Conservation (phyloP, 305 asterid genomes). For the Fraxinus nigra region DNA sequence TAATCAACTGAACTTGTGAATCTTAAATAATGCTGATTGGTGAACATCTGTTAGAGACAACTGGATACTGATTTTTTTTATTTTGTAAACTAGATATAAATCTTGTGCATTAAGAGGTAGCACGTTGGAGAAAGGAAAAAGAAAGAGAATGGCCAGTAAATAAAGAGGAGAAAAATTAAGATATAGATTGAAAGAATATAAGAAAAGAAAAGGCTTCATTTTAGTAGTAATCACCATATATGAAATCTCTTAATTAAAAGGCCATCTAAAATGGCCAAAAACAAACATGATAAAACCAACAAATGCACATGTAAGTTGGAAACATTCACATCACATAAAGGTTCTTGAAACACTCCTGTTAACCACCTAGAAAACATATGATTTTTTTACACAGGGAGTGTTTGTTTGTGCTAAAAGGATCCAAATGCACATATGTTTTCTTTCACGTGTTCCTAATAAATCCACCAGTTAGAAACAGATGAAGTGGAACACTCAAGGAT, state of each 20-base stretch:
- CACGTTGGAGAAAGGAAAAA: background rate
- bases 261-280: constrained; percentile 6
- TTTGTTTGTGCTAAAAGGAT: background rate
- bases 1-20: background rate
- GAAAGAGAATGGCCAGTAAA: background rate
- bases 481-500: background rate
- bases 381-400: background rate
- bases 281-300: background rate
- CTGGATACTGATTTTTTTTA: background rate
- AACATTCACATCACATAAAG: background rate
- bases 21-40: background rate
- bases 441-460: background rate
- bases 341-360: background rate
- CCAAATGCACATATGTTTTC: background rate
- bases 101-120: background rate
- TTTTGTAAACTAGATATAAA: background rate
- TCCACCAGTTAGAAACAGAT: constrained; percentile 5
- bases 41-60: background rate
- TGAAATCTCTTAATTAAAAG: background rate
- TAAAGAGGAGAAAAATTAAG: background rate
- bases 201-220: background rate
- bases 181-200: background rate
- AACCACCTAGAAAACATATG: background rate
- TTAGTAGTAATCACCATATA: background rate
- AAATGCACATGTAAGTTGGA: background rate